Percentiles rank a stretch among this genome's conserved stretches.
phyloP scores from a whole-genome alignment of 345 rosid species.

The Alliaria petiolata region DNA sequence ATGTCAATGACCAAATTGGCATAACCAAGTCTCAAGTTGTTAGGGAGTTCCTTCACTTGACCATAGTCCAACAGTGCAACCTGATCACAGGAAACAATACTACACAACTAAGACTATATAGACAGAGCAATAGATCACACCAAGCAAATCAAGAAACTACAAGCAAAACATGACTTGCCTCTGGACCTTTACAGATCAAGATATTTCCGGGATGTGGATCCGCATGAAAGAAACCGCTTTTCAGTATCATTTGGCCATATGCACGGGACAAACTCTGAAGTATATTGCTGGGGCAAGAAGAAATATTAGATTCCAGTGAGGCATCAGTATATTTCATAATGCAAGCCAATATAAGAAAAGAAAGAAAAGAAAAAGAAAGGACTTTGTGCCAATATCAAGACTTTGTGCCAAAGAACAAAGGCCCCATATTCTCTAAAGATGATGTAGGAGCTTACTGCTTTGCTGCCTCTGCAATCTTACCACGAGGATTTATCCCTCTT shows the following conservation, averaged over 20 bases:
- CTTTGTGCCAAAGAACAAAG: not conserved
- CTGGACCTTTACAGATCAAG: constrained; percentile 79
- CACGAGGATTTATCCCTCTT: constrained; percentile 84
- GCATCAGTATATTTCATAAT: constrained; percentile 14
- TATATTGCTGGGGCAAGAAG: constrained; percentile 55
- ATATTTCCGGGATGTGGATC: constrained; percentile 99
- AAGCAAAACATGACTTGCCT: constrained; percentile 54
- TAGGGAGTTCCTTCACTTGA: constrained; percentile 96
- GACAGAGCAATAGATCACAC: not conserved
- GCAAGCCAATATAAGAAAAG: not conserved
- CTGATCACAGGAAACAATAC: constrained; percentile 38
- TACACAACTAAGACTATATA: not conserved
- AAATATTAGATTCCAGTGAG: not conserved
- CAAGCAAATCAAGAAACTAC: not conserved
- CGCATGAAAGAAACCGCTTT: constrained; percentile 95
- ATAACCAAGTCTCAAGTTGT: constrained; percentile 74
- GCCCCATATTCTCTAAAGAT: constrained; percentile 38
- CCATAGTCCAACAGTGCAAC: constrained; percentile 94
- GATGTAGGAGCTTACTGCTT: constrained; percentile 79
- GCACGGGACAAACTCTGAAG: constrained; percentile 75
- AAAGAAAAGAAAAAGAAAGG: not conserved
- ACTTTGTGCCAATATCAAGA: not conserved
- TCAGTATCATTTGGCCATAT: constrained; percentile 95
- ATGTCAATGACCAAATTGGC: constrained; percentile 88
- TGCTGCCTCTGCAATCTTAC: constrained; percentile 84